Conservation (phyloP, 169 alveolate genomes). For the Theileria parva region DNA sequence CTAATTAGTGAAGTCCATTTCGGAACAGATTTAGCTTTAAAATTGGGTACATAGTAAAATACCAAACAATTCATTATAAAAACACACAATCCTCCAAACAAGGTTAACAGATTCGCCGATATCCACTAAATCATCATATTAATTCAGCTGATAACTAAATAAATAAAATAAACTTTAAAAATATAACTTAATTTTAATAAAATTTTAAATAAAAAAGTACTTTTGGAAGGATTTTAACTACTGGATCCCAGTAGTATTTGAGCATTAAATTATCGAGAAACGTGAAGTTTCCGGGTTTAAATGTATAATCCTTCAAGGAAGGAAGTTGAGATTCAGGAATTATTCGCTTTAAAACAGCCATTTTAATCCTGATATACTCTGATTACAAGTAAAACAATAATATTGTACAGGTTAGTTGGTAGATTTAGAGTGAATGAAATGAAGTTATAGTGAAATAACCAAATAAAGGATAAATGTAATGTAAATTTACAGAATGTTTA, state of each 20-base stretch:
- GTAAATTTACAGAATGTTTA: background rate
- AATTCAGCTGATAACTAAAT: background rate
- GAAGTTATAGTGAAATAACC: background rate
- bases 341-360: conserved; percentile 25
- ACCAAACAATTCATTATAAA: conserved; percentile 32
- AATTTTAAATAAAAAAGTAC: conserved; percentile 14
- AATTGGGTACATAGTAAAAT: conserved; percentile 25
- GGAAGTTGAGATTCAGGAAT: conserved; percentile 50
- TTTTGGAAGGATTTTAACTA: conserved; percentile 27
- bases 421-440: background rate
- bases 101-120: conserved; percentile 44
- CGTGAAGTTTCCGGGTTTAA: conserved; percentile 26
- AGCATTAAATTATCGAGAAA: conserved; percentile 28
- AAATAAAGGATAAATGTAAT: background rate
- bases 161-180: background rate
- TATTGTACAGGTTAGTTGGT: background rate
- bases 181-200: background rate
- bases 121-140: conserved; percentile 26
- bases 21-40: conserved; percentile 25
- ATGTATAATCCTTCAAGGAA: conserved; percentile 41
- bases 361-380: conserved; percentile 5
- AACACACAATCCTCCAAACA: conserved; percentile 39
- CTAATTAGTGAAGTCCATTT: conserved; percentile 30
- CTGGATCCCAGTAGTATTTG: conserved; percentile 43
- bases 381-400: background rate